Conservation (phyloP, 805 yeast genomes). For the Zygosaccharomyces bailii region DNA sequence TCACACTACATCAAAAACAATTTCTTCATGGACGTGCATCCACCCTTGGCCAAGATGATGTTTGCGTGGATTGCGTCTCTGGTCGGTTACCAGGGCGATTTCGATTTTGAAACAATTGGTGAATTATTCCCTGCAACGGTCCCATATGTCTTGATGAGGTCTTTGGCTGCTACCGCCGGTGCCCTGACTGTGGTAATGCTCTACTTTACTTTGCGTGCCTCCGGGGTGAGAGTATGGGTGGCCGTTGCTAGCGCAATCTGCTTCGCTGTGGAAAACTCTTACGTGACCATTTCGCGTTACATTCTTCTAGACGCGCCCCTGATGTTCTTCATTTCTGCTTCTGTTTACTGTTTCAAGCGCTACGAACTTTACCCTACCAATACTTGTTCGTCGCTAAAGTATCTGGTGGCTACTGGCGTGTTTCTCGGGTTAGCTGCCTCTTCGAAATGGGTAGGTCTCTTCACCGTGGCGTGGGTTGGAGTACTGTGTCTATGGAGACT, state of each 20-base stretch:
- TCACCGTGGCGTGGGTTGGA: conserved; percentile 79
- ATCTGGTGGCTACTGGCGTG: conserved; percentile 60
- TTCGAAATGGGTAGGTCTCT: conserved; percentile 82
- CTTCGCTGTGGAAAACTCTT: conserved; percentile 63
- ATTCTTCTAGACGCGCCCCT: conserved; percentile 74
- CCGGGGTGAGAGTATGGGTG: conserved; percentile 66
- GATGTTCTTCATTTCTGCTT: conserved; percentile 70
- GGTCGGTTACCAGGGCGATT: conserved; percentile 71
- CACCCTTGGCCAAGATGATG: conserved; percentile 74
- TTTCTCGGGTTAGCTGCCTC: conserved; percentile 71
- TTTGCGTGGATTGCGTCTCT: conserved; percentile 66
- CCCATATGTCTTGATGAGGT: conserved; percentile 70
- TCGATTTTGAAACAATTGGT: conserved; percentile 65
- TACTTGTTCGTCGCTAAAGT: conserved; percentile 52
- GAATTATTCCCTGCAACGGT: conserved; percentile 50
- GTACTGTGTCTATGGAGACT: conserved; percentile 54
- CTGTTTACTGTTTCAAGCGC: conserved; percentile 62
- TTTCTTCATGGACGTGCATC: conserved; percentile 73
- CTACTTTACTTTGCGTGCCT: conserved; percentile 64
- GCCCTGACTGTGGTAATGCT: conserved; percentile 60
- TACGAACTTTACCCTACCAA: conserved; percentile 65
- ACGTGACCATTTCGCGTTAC: conserved; percentile 67
- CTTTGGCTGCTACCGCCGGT: conserved; percentile 65
- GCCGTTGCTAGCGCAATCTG: conserved; percentile 55
- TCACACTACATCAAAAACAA: conserved; percentile 65